Evolutionary conservation across 169 alveolate genomes (phyloP).

Genomic region (Plasmodium chabaudi): DNA sequence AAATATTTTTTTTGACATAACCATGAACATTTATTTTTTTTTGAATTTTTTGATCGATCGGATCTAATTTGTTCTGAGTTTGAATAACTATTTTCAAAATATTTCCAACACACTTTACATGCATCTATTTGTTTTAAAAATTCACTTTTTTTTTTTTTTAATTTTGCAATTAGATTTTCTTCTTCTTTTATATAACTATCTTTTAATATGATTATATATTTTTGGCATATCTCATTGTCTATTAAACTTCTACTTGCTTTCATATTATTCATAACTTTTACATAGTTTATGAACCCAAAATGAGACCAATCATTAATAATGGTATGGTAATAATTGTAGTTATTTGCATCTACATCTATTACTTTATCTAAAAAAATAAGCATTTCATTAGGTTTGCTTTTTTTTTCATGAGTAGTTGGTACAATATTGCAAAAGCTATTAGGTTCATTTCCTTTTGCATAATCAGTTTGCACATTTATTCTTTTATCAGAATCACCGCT

Average conservation of each 20-base stretch:
- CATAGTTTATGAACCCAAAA: constrained; percentile 56
- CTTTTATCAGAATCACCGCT: no score
- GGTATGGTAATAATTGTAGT: constrained; percentile 22
- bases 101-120: constrained; percentile 64
- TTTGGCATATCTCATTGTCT: constrained; percentile 58
- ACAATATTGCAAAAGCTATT: no score
- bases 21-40: constrained; percentile 76
- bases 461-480: no score
- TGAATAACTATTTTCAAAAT: constrained; percentile 75
- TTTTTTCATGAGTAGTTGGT: no score
- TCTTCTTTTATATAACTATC: constrained; percentile 67
- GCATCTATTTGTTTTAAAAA: constrained; percentile 65
- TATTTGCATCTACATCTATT: constrained; percentile 13
- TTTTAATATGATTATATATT: constrained; percentile 15
- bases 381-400: constrained; percentile 9
- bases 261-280: constrained; percentile 53
- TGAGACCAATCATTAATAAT: constrained; percentile 62
- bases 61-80: constrained; percentile 66
- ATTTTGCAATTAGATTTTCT: constrained; percentile 52
- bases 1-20: constrained; percentile 74
- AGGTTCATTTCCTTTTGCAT: no score
- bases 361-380: constrained; percentile 40
- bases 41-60: constrained; percentile 57
- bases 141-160: constrained; percentile 67
- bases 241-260: constrained; percentile 53